Conservation (phyloP, 345 rosid species). For the Gossypium arboreum region DNA sequence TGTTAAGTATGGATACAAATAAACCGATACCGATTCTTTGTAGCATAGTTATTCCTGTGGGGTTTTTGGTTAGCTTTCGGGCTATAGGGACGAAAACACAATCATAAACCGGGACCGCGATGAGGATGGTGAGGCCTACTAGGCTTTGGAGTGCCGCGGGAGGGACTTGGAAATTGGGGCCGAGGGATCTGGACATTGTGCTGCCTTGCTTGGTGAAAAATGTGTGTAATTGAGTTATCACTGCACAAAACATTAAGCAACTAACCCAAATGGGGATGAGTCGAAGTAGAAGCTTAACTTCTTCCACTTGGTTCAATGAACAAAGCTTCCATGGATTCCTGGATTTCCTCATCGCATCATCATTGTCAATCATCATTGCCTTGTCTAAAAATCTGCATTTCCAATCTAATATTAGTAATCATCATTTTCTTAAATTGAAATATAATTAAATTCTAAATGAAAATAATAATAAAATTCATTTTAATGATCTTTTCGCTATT, state of each 20-base stretch:
- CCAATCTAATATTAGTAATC: background rate
- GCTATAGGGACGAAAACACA: conserved; percentile 57
- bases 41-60: conserved; percentile 72
- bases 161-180: conserved; percentile 57
- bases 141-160: conserved; percentile 77
- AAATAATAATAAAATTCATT: no score
- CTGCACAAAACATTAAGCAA: conserved; percentile 67
- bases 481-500: no score
- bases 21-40: conserved; percentile 80
- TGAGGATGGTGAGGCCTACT: conserved; percentile 66
- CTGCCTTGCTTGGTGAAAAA: conserved; percentile 83
- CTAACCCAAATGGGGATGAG: conserved; percentile 75
- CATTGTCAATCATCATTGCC: conserved; percentile 61
- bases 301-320: conserved; percentile 76
- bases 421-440: background rate
- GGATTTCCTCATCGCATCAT: conserved; percentile 34
- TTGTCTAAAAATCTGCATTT: conserved; percentile 68
- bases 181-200: conserved; percentile 57
- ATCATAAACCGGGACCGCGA: conserved; percentile 58
- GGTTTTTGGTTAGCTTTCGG: conserved; percentile 52
- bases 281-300: conserved; percentile 68
- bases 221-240: conserved; percentile 64
- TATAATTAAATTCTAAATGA: background rate
- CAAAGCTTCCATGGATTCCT: conserved; percentile 83
- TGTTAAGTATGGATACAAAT: conserved; percentile 53